Evolutionary conservation across 495 filamentous ascomycete species (phyloP).

Genomic region (Aspergillus sclerotioniger): DNA sequence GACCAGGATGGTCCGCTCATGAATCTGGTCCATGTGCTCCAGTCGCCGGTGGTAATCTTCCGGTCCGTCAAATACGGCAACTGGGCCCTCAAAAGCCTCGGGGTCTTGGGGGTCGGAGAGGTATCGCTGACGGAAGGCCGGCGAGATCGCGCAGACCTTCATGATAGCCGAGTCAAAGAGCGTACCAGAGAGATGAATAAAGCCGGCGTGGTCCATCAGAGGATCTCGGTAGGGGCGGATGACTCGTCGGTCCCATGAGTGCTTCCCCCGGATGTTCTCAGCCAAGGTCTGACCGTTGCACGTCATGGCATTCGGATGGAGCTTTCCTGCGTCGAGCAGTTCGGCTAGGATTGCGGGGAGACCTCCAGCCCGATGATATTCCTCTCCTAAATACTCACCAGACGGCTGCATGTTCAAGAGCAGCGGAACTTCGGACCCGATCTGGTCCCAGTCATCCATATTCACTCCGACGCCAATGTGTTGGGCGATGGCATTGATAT

Average conservation of each 20-base stretch:
- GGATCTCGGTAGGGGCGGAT: not conserved
- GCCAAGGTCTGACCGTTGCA: not conserved
- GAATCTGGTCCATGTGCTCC: not conserved
- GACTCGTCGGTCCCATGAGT: not conserved
- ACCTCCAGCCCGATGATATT: not conserved
- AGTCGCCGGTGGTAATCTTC: not conserved
- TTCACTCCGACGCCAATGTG: slow-evolving; percentile 46
- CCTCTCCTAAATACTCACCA: slow-evolving; percentile 28
- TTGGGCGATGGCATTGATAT: slow-evolving; percentile 49
- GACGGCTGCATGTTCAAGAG: slow-evolving; percentile 50
- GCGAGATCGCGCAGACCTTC: not conserved
- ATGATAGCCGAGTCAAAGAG: not conserved
- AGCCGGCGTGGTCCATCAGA: not conserved
- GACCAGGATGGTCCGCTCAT: not conserved
- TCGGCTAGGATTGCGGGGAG: not conserved
- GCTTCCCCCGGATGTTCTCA: not conserved
- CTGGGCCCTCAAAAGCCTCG: not conserved
- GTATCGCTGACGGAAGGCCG: not conserved
- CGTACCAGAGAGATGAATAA: not conserved
- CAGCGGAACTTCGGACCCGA: slow-evolving; percentile 41
- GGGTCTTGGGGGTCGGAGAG: not conserved
- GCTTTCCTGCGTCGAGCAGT: not conserved
- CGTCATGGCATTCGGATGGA: not conserved
- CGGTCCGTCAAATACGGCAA: not conserved
- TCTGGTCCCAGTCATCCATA: slow-evolving; percentile 46